phyloP scores from a whole-genome alignment of 805 yeast genomes.

The Sungouiella blattae region DNA sequence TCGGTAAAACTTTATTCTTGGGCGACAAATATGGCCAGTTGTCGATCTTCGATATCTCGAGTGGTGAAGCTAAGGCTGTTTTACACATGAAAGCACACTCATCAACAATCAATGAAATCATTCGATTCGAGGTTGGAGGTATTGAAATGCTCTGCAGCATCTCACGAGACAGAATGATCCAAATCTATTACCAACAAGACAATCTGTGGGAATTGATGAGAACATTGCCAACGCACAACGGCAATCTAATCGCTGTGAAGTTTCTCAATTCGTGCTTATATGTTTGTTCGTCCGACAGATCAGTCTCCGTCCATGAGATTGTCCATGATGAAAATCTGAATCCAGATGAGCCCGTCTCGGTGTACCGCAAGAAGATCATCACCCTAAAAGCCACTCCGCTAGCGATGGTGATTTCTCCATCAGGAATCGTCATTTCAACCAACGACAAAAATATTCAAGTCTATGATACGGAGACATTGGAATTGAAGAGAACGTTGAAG shows the following conservation, averaged over 20 bases:
- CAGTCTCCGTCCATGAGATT: conserved; percentile 51
- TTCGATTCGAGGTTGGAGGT: conserved; percentile 26
- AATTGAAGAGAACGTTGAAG: conserved; percentile 37
- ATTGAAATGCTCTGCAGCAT: conserved; percentile 41
- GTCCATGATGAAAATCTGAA: conserved; percentile 13
- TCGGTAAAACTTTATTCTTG: conserved; percentile 24
- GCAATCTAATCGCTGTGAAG: conserved; percentile 42
- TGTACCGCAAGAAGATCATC: conserved; percentile 43
- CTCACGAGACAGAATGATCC: conserved; percentile 63
- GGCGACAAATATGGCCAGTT: conserved; percentile 53
- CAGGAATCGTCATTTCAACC: conserved; percentile 49
- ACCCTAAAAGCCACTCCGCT: conserved; percentile 51
- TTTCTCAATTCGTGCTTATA: conserved; percentile 32
- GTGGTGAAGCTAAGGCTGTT: conserved; percentile 12
- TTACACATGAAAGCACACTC: conserved; percentile 47
- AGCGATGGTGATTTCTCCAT: conserved; percentile 30
- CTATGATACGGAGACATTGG: conserved; percentile 34
- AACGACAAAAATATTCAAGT: conserved; percentile 47
- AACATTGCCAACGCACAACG: conserved; percentile 59
- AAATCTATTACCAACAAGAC: conserved; percentile 37
- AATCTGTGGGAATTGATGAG: conserved; percentile 51
- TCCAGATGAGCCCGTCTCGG: conserved; percentile 7
- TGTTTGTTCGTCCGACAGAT: conserved; percentile 61
- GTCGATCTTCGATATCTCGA: conserved; percentile 22
- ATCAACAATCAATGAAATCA: conserved; percentile 46